phyloP scores from a whole-genome alignment of 2,329 filamentous ascomycete genomes.

The Lasiodiplodia sp. region DNA sequence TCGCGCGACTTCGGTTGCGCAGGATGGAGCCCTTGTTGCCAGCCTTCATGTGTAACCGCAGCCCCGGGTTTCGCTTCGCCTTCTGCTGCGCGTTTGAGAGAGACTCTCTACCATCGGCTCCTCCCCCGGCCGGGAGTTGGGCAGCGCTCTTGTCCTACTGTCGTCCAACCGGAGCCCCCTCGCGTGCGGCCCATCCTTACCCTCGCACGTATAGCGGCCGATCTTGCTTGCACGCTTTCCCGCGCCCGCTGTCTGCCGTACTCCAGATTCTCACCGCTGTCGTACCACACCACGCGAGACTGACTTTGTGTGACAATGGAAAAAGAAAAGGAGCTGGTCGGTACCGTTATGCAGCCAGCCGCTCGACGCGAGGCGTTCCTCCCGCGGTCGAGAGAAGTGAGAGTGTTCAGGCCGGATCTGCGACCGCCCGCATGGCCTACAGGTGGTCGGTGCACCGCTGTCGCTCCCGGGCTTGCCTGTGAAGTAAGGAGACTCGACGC shows the following conservation, averaged over 20 bases:
- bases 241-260: neutral
- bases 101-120: constrained; percentile 6
- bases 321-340: neutral
- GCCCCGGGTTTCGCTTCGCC: constrained; percentile 27
- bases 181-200: constrained; percentile 4
- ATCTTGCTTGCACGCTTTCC: neutral
- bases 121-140: neutral
- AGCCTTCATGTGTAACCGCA: constrained; percentile 17
- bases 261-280: constrained; percentile 1
- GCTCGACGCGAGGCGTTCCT: constrained; percentile 22
- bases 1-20: constrained; percentile 21
- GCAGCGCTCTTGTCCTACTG: neutral
- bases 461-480: constrained; percentile 11
- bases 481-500: constrained; percentile 16
- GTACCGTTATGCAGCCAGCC: constrained; percentile 28
- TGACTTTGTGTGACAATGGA: constrained; percentile 14
- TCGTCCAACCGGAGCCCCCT: constrained; percentile 11
- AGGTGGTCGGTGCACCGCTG: constrained; percentile 14
- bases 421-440: constrained; percentile 26
- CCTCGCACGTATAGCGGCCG: neutral
- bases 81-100: constrained; percentile 8
- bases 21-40: constrained; percentile 24
- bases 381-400: constrained; percentile 16
- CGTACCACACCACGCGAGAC: constrained; percentile 22
- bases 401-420: constrained; percentile 27